Base-by-base conservation (phyloP, 345 rosid genomes). In the Cochlearia excelsa region DNA sequence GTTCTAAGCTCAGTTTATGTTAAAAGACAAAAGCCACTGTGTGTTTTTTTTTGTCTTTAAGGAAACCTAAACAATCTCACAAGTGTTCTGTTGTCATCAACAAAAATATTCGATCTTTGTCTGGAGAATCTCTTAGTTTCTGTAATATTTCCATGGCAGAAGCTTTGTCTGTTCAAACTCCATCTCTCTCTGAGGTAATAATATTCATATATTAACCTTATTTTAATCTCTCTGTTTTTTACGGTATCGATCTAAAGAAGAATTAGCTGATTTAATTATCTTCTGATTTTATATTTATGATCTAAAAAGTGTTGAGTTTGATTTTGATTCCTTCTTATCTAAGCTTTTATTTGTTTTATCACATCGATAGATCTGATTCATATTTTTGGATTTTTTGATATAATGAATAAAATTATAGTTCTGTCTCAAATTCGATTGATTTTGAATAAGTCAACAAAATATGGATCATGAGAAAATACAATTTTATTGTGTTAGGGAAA, bases 121-220 rank as follows among this genome's bases (percentile, higher is more conserved):
- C 51, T 59, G 73, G 31, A 46, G 47, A 30, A 26, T 57, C 69
- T 45, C 35, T 52, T 29, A 57, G 49, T 59, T 66, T 68, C 59
- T 48, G 41, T 68, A 54, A 61, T 66, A 11, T 5, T 62, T 47
- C 69, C 70, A 86, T 86, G 98, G 90, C 88, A 64, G 97, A 84
- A 30, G 23, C 23, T 16, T 16, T 16, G 23, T 16, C 23, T 16
- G 75, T 64, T n/a, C 68, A 59, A 28, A 45, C 75, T 26, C 78
- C 71, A 0, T 63, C 96, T 51, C 81, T 92, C n/a, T 71, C 83
- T 3, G 90, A 88, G 90, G 98, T 16, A 16, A 16, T 90, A 56
- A 44, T 47, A 37, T 10, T 46, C 44, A 43, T 47, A 29, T 30
- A 33, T 28, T 29, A 59, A 34, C 34, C 47, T 56, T 51, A 48